phyloP scores from a whole-genome alignment of 306 rosid genomes.

The Malus sieversii region DNA sequence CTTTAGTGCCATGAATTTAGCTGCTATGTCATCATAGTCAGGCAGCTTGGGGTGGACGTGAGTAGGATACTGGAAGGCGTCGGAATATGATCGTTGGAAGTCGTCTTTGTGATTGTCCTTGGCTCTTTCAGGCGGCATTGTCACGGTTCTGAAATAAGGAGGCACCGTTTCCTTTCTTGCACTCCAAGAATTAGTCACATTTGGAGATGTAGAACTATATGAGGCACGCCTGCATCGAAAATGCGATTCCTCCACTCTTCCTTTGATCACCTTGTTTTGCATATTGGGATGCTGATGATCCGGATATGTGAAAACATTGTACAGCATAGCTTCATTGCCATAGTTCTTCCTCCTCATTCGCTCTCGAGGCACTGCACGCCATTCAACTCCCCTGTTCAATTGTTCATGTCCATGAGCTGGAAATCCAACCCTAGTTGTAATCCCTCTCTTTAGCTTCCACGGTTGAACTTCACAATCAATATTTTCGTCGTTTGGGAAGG shows the following conservation, averaged over 20 bases:
- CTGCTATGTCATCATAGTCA: conserved; percentile 57
- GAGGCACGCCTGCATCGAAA: neutral
- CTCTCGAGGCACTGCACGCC: conserved; percentile 4
- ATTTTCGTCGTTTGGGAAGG: conserved; percentile 6
- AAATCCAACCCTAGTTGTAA: conserved; percentile 4
- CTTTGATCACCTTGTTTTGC: conserved; percentile 14
- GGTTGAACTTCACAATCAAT: conserved; percentile 10
- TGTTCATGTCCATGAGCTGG: conserved; percentile 11
- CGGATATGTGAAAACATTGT: conserved; percentile 28
- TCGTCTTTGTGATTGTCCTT: conserved; percentile 18
- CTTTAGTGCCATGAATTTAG: conserved; percentile 55
- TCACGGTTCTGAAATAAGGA: conserved; percentile 43
- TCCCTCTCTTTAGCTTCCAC: conserved; percentile 18
- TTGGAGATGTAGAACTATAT: neutral
- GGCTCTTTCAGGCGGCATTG: conserved; percentile 48
- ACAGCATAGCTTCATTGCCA: conserved; percentile 12
- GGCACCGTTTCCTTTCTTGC: conserved; percentile 18
- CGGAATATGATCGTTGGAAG: conserved; percentile 51
- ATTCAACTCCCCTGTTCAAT: conserved; percentile 16
- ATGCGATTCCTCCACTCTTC: conserved; percentile 6
- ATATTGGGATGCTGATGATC: conserved; percentile 13
- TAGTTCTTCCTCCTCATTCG: conserved; percentile 25
- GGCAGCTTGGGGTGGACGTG: conserved; percentile 87
- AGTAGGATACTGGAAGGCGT: conserved; percentile 36
- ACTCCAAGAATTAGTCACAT: conserved; percentile 12